phyloP scores from a whole-genome alignment of 495 filamentous ascomycete genomes.

The Jackrogersella minutella region DNA sequence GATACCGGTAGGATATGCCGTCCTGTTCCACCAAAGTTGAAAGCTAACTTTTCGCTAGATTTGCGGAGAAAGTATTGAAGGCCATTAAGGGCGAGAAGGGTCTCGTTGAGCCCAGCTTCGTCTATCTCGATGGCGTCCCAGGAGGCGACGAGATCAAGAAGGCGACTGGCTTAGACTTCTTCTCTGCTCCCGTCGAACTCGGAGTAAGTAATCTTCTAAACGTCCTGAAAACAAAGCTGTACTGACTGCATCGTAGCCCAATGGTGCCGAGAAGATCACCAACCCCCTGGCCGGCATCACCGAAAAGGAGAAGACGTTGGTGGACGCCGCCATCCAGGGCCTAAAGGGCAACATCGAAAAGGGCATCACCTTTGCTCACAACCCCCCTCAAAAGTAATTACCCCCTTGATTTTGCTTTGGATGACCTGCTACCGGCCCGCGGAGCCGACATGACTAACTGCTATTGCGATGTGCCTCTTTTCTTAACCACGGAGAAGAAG shows the following conservation, averaged over 20 bases:
- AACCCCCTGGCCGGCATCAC: conserved; percentile 78
- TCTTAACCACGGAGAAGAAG: conserved; percentile 25
- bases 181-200: conserved; percentile 93
- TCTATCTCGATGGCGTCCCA: conserved; percentile 89
- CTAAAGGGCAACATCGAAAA: conserved; percentile 93
- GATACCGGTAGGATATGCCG: conserved; percentile 73
- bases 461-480: conserved; percentile 32
- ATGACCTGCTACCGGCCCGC: conserved; percentile 32
- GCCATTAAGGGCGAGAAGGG: conserved; percentile 86
- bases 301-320: conserved; percentile 84
- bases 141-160: conserved; percentile 86
- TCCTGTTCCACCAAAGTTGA: background rate
- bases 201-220: conserved; percentile 69
- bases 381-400: conserved; percentile 70
- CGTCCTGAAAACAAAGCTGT: conserved; percentile 43
- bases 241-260: conserved; percentile 61
- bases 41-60: conserved; percentile 60
- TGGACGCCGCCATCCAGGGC: conserved; percentile 74
- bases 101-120: conserved; percentile 90
- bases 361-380: conserved; percentile 88
- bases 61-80: conserved; percentile 91
- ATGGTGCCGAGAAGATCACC: conserved; percentile 80
- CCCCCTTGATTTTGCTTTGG: conserved; percentile 35
- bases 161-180: conserved; percentile 87
- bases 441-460: conserved; percentile 13